These are phyloP conservation scores for Phytopythium boreale DNA, from an alignment of 352 stramenopile species.

Conservation along the genomic window DNA sequence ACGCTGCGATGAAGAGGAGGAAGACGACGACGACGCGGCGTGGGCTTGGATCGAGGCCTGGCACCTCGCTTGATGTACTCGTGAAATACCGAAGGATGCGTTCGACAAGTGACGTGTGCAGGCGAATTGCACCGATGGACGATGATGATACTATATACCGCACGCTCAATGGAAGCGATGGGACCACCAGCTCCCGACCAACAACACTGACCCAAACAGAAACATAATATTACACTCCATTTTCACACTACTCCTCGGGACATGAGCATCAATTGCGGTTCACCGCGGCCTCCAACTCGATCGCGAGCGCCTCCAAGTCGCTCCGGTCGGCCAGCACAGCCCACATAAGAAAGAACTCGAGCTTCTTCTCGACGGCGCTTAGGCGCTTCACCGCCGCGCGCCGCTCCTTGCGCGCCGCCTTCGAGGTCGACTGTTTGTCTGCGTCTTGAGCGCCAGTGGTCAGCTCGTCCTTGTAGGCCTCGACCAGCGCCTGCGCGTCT, in stretches of 20 bases:
- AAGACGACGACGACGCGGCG: not conserved
- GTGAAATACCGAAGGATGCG: slow-evolving; percentile 8
- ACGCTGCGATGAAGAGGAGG: not conserved
- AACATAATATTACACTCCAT: not conserved
- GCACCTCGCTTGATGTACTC: not conserved
- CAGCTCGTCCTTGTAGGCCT: slow-evolving; percentile 27
- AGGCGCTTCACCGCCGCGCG: slow-evolving; percentile 27
- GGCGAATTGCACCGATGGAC: not conserved
- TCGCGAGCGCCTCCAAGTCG: slow-evolving; percentile 20
- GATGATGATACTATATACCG: slow-evolving; percentile 9
- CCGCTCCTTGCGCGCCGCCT: slow-evolving; percentile 19
- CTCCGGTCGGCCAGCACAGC: slow-evolving; percentile 19
- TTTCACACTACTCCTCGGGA: not conserved
- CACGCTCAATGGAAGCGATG: not conserved
- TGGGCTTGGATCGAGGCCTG: not conserved
- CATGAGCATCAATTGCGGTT: not conserved
- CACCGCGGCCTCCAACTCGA: slow-evolving; percentile 19
- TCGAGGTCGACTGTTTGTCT: not conserved
- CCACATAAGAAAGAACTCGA: slow-evolving; percentile 63
- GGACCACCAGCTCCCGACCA: not conserved
- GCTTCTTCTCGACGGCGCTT: slow-evolving; percentile 37
- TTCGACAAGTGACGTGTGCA: slow-evolving; percentile 5
- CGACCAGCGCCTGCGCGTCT: slow-evolving; percentile 44
- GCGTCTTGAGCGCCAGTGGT: not conserved
- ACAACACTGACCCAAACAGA: not conserved